These are phyloP conservation scores for Xenoacremonium recifei DNA, from an alignment of 2,329 filamentous ascomycete genomes.

Conservation along the genomic window DNA sequence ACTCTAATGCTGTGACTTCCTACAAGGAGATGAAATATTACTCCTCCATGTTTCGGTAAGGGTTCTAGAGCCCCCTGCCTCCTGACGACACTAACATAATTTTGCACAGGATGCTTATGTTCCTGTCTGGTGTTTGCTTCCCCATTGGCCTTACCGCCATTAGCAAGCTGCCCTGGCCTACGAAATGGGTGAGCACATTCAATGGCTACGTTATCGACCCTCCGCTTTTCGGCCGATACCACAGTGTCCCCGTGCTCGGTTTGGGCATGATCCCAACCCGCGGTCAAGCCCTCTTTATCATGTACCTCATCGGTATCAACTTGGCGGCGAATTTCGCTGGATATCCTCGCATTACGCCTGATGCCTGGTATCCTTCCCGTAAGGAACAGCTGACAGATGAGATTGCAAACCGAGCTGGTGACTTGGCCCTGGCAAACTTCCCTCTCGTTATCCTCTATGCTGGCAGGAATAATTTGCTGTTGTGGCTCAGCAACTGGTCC, in stretches of 20 bases:
- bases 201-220: conserved; percentile 29
- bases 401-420: conserved; percentile 40
- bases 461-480: conserved; percentile 45
- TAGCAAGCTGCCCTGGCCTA: conserved; percentile 17
- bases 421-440: conserved; percentile 38
- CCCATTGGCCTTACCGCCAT: conserved; percentile 20
- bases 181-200: conserved; percentile 12
- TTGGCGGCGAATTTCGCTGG: conserved; percentile 30
- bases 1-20: conserved; percentile 11
- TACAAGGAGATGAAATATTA: too few relatives aligned
- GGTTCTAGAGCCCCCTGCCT: too few relatives aligned
- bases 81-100: conserved; percentile 1
- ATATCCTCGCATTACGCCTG: conserved; percentile 25
- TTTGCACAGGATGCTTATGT: conserved; percentile 13
- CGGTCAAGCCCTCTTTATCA: conserved; percentile 44
- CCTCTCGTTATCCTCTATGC: conserved; percentile 44
- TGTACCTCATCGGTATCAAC: conserved; percentile 38
- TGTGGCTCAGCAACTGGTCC: conserved; percentile 48
- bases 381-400: conserved; percentile 30
- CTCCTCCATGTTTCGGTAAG: too few relatives aligned
- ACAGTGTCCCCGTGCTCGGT: conserved; percentile 21
- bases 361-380: conserved; percentile 24
- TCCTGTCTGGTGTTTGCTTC: conserved; percentile 17
- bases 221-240: conserved; percentile 21
- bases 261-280: conserved; percentile 35